phyloP scores from a whole-genome alignment of 805 yeast species.

The Nakazawaea molendinolei region DNA sequence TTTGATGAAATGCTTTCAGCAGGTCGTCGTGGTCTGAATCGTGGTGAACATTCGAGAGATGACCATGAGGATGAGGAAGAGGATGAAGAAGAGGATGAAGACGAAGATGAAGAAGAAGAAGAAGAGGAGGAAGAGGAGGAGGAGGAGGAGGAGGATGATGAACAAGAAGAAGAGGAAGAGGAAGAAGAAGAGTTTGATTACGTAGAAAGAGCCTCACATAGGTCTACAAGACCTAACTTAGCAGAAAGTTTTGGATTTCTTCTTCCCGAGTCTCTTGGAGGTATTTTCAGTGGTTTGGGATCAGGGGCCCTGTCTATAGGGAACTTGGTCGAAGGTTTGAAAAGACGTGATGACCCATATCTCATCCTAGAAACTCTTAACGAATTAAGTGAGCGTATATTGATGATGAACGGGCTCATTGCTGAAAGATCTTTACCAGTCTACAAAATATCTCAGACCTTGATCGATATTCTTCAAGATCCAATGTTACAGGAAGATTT shows the following conservation, averaged over 20 bases:
- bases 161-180: not conserved
- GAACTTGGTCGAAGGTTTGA: constrained; percentile 29
- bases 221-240: too few species aligned
- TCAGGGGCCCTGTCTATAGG: constrained; percentile 14
- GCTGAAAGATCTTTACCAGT: constrained; percentile 64
- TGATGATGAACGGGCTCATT: constrained; percentile 61
- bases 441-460: constrained; percentile 41
- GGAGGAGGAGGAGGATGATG: constrained; percentile 13
- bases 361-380: constrained; percentile 56
- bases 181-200: constrained; percentile 14
- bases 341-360: constrained; percentile 49
- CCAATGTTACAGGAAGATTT: constrained; percentile 54
- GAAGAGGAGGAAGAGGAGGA: constrained; percentile 13
- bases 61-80: constrained; percentile 18
- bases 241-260: constrained; percentile 21
- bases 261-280: constrained; percentile 23
- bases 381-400: constrained; percentile 54
- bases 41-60: constrained; percentile 8
- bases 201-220: constrained; percentile 10
- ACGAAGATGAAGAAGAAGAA: constrained; percentile 16
- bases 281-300: constrained; percentile 17
- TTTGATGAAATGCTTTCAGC: constrained; percentile 3
- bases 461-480: constrained; percentile 53
- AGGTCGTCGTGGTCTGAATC: constrained; percentile 9
- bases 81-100: constrained; percentile 21